A percentile compares a stretch with the other conserved stretches of the same genome.
phyloP scores from a whole-genome alignment of 2,329 filamentous ascomycete genomes.

The Fusarium phyllophilum region DNA sequence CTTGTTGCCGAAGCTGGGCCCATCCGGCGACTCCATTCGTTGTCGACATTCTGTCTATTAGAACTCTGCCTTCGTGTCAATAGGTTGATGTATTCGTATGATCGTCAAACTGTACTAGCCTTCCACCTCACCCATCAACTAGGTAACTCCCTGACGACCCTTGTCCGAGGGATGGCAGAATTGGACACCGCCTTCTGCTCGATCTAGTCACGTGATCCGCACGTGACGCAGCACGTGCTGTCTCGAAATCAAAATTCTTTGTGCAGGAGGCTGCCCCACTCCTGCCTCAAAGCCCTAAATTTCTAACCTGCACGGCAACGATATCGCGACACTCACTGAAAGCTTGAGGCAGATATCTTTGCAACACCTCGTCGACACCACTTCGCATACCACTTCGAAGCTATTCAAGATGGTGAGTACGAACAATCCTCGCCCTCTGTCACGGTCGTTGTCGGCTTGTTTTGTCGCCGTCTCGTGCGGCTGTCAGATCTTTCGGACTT shows the following conservation, averaged over 20 bases:
- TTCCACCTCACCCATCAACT: slow-evolving; percentile 30
- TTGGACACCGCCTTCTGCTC: slow-evolving; percentile 41
- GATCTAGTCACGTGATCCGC: background rate
- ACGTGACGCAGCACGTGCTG: slow-evolving; percentile 45
- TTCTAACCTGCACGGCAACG: slow-evolving; percentile 52
- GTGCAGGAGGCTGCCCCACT: slow-evolving; percentile 32
- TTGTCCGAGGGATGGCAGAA: slow-evolving; percentile 43
- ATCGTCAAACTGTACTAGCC: slow-evolving; percentile 15
- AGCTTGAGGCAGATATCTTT: slow-evolving; percentile 49
- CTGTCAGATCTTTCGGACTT: slow-evolving; percentile 27
- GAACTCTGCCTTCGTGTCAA: slow-evolving; percentile 4
- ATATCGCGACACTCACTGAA: slow-evolving; percentile 51
- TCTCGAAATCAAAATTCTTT: slow-evolving; percentile 43
- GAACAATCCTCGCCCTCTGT: slow-evolving; percentile 32
- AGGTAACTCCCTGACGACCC: slow-evolving; percentile 40
- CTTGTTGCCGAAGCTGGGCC: slow-evolving; percentile 94
- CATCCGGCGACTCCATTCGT: slow-evolving; percentile 73
- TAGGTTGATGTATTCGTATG: slow-evolving; percentile 26
- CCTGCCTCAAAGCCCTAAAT: slow-evolving; percentile 49
- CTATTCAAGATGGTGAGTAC: slow-evolving; percentile 62
- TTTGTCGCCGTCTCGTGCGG: slow-evolving; percentile 28
- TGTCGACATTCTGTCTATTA: slow-evolving; percentile 58
- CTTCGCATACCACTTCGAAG: slow-evolving; percentile 55
- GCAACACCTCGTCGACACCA: slow-evolving; percentile 52
- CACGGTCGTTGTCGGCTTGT: slow-evolving; percentile 23